These are phyloP conservation scores for Raphidocelis subcapitata DNA, from an alignment of 139 green algal genomes.

Conservation along the genomic window DNA sequence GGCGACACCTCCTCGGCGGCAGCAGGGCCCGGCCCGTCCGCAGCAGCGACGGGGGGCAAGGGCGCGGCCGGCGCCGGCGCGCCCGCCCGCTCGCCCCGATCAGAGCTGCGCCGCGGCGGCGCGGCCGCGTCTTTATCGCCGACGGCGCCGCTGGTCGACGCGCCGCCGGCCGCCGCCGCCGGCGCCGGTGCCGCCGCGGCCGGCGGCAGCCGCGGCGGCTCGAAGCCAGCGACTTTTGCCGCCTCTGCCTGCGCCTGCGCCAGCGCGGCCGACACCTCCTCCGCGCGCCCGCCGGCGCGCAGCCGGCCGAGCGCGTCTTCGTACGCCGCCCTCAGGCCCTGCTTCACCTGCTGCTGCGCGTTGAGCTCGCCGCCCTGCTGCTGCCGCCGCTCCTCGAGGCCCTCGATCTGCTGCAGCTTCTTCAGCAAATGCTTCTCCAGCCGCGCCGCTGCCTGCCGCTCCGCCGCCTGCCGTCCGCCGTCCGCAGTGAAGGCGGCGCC, in stretches of 20 bases:
- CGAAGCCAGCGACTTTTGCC: neutral
- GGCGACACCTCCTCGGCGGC: neutral
- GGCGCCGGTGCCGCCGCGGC: constrained; percentile 12
- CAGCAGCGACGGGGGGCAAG: too few species aligned
- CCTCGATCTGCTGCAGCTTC: constrained; percentile 84
- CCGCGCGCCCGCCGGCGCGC: neutral
- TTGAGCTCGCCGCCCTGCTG: constrained; percentile 50
- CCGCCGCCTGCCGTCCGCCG: neutral
- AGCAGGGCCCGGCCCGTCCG: neutral
- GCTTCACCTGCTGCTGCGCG: constrained; percentile 76
- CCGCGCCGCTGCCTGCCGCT: constrained; percentile 14
- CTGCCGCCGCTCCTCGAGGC: constrained; percentile 31
- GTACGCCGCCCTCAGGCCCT: constrained; percentile 49
- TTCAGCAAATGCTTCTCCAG: constrained; percentile 65
- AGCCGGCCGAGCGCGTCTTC: constrained; percentile 43
- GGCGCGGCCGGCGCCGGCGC: too few species aligned
- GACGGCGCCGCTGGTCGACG: too few species aligned
- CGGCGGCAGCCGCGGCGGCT: neutral
- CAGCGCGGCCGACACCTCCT: constrained; percentile 27
- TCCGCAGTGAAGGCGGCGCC: neutral
- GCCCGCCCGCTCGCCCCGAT: too few species aligned
- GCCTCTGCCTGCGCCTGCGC: neutral
- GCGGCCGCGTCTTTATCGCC: too few species aligned
- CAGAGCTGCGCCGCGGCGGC: too few species aligned
- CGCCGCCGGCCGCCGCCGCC: neutral